phyloP scores from a whole-genome alignment of 805 yeast species.

The Wickerhamomyces bisporus region DNA sequence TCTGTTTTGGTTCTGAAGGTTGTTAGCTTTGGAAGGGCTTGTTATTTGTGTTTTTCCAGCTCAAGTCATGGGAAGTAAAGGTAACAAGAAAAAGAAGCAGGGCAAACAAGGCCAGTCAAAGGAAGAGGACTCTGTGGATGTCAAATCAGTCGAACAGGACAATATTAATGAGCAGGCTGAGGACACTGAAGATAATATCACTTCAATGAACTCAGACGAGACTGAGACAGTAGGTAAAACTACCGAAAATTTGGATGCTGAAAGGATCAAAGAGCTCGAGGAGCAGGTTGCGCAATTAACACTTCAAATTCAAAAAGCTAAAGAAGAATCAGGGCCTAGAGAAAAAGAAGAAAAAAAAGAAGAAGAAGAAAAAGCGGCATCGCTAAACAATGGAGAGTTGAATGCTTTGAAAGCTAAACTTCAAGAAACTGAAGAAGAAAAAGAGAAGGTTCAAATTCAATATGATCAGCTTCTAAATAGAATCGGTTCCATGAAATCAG shows the following conservation, averaged over 20 bases:
- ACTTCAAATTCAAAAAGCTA: conserved; percentile 4
- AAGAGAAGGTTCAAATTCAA: conserved; percentile 51
- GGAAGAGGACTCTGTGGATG: not conserved
- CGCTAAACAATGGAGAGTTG: conserved; percentile 8
- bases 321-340: not conserved
- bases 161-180: not conserved
- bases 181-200: not conserved
- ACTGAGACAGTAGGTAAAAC: conserved; percentile 4
- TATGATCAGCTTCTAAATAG: conserved; percentile 59
- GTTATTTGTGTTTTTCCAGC: too few relatives aligned
- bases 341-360: not conserved
- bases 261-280: conserved; percentile 9
- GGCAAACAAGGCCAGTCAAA: conserved; percentile 1
- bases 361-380: conserved; percentile 1
- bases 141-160: conserved; percentile 5
- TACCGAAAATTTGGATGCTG: conserved; percentile 2
- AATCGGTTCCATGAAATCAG: conserved; percentile 66
- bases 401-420: conserved; percentile 26
- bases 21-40: too few relatives aligned
- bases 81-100: conserved; percentile 7
- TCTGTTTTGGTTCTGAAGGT: conserved; percentile 2
- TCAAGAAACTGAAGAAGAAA: conserved; percentile 38
- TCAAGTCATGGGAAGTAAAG: conserved; percentile 1
- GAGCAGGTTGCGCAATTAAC: conserved; percentile 9
- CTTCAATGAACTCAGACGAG: not conserved